Conservation (phyloP, 176 grass and related monocot genomes). For the Avena eriantha region DNA sequence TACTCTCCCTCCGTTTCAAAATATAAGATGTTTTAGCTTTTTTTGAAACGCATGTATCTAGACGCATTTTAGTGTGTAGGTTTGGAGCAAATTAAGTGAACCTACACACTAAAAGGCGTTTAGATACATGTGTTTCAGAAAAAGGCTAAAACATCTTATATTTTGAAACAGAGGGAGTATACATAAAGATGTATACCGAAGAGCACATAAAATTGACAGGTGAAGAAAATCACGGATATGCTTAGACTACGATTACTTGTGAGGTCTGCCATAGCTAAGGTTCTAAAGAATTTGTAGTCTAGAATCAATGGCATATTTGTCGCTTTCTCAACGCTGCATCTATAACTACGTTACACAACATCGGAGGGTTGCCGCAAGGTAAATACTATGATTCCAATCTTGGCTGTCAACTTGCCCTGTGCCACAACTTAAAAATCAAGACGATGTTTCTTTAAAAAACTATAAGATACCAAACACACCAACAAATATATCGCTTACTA, state of each 20-base stretch:
- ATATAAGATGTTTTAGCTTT: too few species aligned
- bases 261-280: neutral
- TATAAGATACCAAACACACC: neutral
- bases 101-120: too few species aligned
- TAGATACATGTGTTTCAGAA: too few species aligned
- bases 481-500: neutral
- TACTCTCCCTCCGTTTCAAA: too few species aligned
- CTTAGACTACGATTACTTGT: neutral
- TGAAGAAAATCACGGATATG: neutral
- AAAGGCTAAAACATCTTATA: too few species aligned
- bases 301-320: neutral
- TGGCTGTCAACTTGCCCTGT: neutral
- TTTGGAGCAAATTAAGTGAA: too few species aligned
- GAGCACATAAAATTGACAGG: slow-evolving; percentile 11
- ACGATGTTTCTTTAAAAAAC: neutral
- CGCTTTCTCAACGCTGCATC: neutral
- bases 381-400: neutral
- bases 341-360: neutral
- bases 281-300: slow-evolving; percentile 17
- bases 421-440: slow-evolving; percentile 3
- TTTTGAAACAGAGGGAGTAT: too few species aligned
- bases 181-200: slow-evolving; percentile 1
- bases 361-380: neutral
- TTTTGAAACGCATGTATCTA: too few species aligned
- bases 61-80: too few species aligned